Base-by-base conservation (phyloP, 75 land plant genomes). In the Selaginella tamariscina region DNA sequence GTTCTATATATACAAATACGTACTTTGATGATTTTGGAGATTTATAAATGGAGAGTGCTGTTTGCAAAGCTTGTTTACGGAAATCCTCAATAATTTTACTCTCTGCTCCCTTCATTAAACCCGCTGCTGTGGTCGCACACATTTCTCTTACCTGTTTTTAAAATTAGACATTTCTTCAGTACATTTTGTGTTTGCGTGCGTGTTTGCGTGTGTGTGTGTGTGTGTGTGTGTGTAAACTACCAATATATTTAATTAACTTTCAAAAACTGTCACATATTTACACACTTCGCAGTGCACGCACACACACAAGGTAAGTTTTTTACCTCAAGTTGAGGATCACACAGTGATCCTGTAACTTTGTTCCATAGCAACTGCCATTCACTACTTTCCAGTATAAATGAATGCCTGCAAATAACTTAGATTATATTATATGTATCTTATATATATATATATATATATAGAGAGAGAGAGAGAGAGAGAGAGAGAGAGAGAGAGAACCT, bases 301-400 rank as follows among this genome's bases (percentile, higher is more conserved):
- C n/a, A n/a, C n/a, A n/a, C n/a, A n/a, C n/a, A n/a, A n/a, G n/a
- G n/a, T n/a, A n/a, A n/a, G n/a, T n/a, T n/a, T 59, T n/a, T 8
- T 59, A 59, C 62, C 62, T 59, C 62, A 8, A 59, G 26, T n/a
- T 59, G 62, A 59, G 62, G 21, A n/a, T 59, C 62, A 27, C 62
- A 23, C n/a, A 59, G 26, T 8, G 26, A 27, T 21, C 21, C 26
- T 2, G 21, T 59, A 8, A 59, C 62, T 59, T 59, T 26, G 26
- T 59, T 26, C 62, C 62, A 59, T 9, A 59, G 21, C 23, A 21
- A 27, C 62, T 59, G 62, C 62, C 26, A 23, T 8, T 8, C 18
- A 5, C 23, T 26, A 59, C 21, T 2, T 8, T 59, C n/a, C 62
- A 59, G 8, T 21, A 27, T 2, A n/a, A 59, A 59, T 59, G 26